These are phyloP conservation scores for Neurospora sp. DNA, from an alignment of 495 filamentous ascomycete species.

Conservation along the genomic window DNA sequence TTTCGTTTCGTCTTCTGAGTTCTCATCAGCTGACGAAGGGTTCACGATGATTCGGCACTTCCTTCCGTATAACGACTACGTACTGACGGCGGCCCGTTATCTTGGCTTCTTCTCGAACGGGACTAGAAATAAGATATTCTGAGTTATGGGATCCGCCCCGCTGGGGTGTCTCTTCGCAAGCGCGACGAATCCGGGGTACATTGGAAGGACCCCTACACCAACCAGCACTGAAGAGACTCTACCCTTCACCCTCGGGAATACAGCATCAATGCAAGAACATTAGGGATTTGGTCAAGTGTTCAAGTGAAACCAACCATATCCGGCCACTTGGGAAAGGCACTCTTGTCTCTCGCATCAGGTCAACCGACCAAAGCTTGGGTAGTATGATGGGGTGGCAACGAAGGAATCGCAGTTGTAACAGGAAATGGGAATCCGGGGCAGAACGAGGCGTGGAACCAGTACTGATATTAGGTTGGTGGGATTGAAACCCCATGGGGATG, in stretches of 20 bases:
- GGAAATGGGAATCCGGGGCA: neutral
- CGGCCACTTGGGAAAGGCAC: neutral
- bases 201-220: neutral
- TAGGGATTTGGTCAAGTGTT: neutral
- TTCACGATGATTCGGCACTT: neutral
- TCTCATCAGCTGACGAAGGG: neutral
- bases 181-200: neutral
- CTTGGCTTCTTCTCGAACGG: neutral
- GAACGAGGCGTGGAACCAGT: neutral
- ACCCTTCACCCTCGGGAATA: neutral
- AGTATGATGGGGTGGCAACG: neutral
- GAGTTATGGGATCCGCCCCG: neutral
- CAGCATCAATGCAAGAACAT: neutral
- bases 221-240: neutral
- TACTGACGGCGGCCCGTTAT: neutral
- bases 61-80: neutral
- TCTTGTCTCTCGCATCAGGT: neutral
- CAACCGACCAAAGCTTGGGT: neutral
- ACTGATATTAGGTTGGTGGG: neutral
- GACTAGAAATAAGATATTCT: no score
- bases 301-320: neutral
- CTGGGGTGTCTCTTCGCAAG: neutral
- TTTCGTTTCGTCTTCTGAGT: neutral
- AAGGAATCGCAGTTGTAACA: neutral
- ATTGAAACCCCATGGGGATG: neutral